These are phyloP conservation scores for Cyberlindnera xylosilytica DNA, from an alignment of 805 yeast genomes.

Conservation along the genomic window DNA sequence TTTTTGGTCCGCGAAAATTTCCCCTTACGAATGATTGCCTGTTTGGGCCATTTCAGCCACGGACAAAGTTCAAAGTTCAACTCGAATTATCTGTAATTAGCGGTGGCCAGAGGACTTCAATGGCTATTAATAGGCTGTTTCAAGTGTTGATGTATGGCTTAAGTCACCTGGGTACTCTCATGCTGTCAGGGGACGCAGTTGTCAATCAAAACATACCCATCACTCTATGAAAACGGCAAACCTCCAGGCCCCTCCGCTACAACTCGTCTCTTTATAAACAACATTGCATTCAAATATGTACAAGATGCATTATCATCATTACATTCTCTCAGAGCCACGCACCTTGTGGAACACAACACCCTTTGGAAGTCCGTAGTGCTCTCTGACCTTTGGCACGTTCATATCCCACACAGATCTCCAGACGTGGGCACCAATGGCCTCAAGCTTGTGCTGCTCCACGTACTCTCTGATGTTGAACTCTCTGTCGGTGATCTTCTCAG, in stretches of 20 bases:
- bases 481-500: constrained; percentile 30
- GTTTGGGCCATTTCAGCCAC: background rate
- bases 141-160: too few relatives aligned
- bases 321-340: constrained; percentile 21
- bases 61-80: too few relatives aligned
- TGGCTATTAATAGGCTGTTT: too few relatives aligned
- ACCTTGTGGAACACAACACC: constrained; percentile 68
- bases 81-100: too few relatives aligned
- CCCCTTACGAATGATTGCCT: background rate
- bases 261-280: too few relatives aligned
- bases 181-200: too few relatives aligned
- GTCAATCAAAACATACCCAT: too few relatives aligned
- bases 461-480: constrained; percentile 73
- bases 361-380: constrained; percentile 63
- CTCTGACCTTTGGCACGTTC: constrained; percentile 64
- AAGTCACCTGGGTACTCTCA: too few relatives aligned
- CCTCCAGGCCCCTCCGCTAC: too few relatives aligned
- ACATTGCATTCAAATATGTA: background rate
- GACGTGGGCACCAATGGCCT: constrained; percentile 87
- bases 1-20: background rate
- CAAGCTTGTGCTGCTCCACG: constrained; percentile 49
- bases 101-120: too few relatives aligned
- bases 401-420: constrained; percentile 88
- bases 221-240: too few relatives aligned
- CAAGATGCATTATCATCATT: background rate